Evolutionary conservation across 192 early-diverging fungal genomes (phyloP), one percentile per base, ranked within the genome.

Genomic region (Polychytrium aggregatum): DNA sequence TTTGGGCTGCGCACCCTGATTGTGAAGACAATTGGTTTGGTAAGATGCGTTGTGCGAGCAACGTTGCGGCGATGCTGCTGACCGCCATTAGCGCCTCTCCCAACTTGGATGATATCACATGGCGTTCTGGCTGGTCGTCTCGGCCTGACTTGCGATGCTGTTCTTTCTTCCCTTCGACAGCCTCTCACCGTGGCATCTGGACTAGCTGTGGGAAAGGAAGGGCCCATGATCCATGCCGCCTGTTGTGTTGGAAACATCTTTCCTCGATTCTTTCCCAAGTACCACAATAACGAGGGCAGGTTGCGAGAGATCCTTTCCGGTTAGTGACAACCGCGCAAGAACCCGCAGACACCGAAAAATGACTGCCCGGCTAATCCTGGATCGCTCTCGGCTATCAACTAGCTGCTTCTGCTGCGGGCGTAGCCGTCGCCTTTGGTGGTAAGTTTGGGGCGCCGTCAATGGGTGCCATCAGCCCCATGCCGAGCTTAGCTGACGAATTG

Each of bases 121-220:
- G 43, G 33, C 41, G 27, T 40, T 22, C 24, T 37, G 20, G 26
- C 38, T 41, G 37, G 37, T 44, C 28, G 41, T 53, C 16, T 30
- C 41, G 2, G 41, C 29, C 1, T 37, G 41, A 1, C 41, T 39
- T 34, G 29, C 43, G 14, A 41, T 52, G 2, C n/a, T 17, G 30
- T 22, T 37, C 21, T 4, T n/a, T 9, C 5, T 34, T 10, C n/a
- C 5, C 43, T 39, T 30, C 24, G 11, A 16, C 41, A 85, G 72
- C 75, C 81, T 14, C 59, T 94, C 63, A 74, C 86, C 0, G 86
- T 91, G 0, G 90, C 92, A 1, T 87, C 88, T 7, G 90, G 90
- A 11, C 62, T 98, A 45, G 85, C 82, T 41, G 71, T 98, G 16
- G 94, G 94, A 33, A 97, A 97, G 61, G 92, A 97, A 61, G 94